These are phyloP conservation scores for Colletotrichum musicola DNA, from an alignment of 2,329 filamentous ascomycete genomes.

Conservation along the genomic window DNA sequence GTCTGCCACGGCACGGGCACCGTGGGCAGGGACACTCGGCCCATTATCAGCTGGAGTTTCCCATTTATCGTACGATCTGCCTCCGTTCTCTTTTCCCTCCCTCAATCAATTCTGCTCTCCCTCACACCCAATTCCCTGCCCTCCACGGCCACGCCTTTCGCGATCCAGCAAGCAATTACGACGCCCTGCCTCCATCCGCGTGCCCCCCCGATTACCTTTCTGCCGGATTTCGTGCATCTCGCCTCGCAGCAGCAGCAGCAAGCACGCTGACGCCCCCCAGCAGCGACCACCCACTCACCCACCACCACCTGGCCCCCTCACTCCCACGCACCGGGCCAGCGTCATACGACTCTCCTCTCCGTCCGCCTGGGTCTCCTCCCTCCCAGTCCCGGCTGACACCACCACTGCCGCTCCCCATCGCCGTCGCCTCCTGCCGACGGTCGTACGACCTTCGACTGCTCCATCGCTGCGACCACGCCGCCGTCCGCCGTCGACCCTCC, in stretches of 20 bases:
- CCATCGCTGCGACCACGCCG: slow-evolving; percentile 30
- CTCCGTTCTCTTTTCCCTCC: slow-evolving; percentile 29
- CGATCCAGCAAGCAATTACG: slow-evolving; percentile 4
- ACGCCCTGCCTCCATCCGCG: not conserved
- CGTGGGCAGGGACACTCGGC: slow-evolving; percentile 30
- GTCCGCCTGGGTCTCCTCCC: slow-evolving; percentile 24
- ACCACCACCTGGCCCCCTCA: slow-evolving; percentile 1
- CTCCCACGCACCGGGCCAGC: slow-evolving; percentile 28
- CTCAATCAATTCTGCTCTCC: slow-evolving; percentile 26
- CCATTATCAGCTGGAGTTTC: slow-evolving; percentile 38
- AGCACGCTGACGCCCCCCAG: slow-evolving; percentile 15
- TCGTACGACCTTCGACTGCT: slow-evolving; percentile 24
- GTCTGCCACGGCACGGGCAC: slow-evolving; percentile 4
- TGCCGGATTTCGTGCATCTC: slow-evolving; percentile 23
- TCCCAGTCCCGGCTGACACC: slow-evolving; percentile 23
- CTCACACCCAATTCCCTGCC: slow-evolving; percentile 19
- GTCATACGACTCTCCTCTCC: slow-evolving; percentile 35
- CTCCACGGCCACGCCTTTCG: slow-evolving; percentile 3
- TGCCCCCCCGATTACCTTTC: not conserved
- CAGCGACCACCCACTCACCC: not conserved
- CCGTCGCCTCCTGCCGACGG: slow-evolving; percentile 33
- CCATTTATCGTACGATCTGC: slow-evolving; percentile 41
- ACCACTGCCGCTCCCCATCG: slow-evolving; percentile 28
- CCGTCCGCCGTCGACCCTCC: slow-evolving; percentile 29
- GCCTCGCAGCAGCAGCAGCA: not conserved